Evolutionary conservation across 805 yeast species (phyloP).

Genomic region (Schizosaccharomyces octosporus): DNA sequence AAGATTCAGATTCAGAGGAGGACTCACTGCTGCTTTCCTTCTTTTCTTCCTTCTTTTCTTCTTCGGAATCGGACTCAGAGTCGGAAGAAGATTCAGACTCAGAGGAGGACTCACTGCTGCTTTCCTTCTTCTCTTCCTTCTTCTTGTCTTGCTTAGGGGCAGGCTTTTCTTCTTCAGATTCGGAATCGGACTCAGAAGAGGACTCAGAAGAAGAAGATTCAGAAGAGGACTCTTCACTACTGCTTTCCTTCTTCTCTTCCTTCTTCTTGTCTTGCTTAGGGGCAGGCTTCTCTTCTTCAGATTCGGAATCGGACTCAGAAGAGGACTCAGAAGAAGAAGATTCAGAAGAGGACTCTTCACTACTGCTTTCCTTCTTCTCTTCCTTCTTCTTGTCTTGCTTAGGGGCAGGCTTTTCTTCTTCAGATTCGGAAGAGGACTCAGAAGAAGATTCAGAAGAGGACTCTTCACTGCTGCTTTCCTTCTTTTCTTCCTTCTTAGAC

Average conservation of each 20-base stretch:
- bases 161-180: slow-evolving; percentile 8
- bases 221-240: background rate
- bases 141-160: background rate
- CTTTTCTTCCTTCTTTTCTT: background rate
- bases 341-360: slow-evolving; percentile 7
- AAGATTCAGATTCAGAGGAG: slow-evolving; percentile 2
- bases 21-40: background rate
- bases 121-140: background rate
- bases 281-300: background rate
- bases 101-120: background rate
- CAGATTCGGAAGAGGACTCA: background rate
- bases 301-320: slow-evolving; percentile 9
- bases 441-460: slow-evolving; percentile 8
- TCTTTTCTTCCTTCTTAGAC: background rate
- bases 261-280: too few relatives aligned
- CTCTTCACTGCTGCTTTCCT: slow-evolving; percentile 1
- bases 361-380: background rate
- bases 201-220: background rate
- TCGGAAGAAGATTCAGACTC: background rate
- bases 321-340: too few relatives aligned
- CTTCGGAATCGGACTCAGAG: background rate
- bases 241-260: too few relatives aligned
- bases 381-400: background rate
- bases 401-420: background rate
- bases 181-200: slow-evolving; percentile 13